Base-by-base conservation (phyloP, 78 protist species). In the Dictyostelium firmibasis region DNA sequence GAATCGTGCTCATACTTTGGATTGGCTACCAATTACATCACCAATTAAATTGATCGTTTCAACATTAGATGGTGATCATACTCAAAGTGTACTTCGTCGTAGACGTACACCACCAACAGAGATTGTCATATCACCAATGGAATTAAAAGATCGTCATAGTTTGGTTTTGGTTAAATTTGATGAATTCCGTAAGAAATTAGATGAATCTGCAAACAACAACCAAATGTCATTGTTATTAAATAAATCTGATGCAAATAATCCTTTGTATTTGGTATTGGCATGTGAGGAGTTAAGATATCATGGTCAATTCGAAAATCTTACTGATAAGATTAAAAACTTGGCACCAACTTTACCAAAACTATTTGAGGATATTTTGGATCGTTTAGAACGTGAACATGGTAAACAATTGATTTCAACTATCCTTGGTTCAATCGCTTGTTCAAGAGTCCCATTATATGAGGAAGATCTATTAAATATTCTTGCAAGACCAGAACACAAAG, bases 171-270 rank as follows among this genome's bases (percentile, higher is more conserved):
- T 29, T 35, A 57, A 74, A 29, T 82, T 97, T 18, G 84, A 14
- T 20, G 91, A 27, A 50, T 96, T 75, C 83, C 72, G 96, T 36
- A 97, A 97, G 95, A 76, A 76, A 81, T 86, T 97, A n/a, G 96
- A 91, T 53, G 97, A 96, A 81, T 64, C 94, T 0, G 33, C 94
- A 7, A 27, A 53, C 33, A 86, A 87, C 86, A 84, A 92, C 62
- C 97, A 96, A 88, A 31, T 96, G 79, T 31, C 53, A 35, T 70
- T 76, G 18, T 53, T 96, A 9, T 67, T 96, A 16, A 16, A 69
- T 78, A 96, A 96, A 76, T 7, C 95, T 0, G 97, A 96, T 57
- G 83, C 95, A 35, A 31, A n/a, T 11, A 41, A 77, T 47, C 97
- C 97, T 31, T 76, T 96, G 10, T 96, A 96, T 41, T 60, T 96